Conservation (phyloP, 345 rosid species). For the Noccaea caerulescens region DNA sequence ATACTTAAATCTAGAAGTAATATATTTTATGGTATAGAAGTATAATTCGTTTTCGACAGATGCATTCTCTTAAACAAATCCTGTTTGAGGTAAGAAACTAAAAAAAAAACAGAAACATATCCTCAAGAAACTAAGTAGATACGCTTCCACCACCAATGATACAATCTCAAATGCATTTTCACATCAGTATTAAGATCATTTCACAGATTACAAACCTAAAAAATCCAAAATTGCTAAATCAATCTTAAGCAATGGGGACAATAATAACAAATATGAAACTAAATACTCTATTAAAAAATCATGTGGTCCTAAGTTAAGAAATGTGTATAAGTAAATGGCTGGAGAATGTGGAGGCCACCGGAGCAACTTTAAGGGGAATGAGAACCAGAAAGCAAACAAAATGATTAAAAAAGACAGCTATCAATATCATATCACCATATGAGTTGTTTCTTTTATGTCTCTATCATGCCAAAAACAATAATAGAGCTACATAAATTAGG, state of each 20-base stretch:
- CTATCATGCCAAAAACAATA: not conserved
- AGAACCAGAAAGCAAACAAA: constrained; percentile 34
- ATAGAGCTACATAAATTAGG: not conserved
- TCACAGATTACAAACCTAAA: constrained; percentile 4
- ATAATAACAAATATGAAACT: too few relatives aligned
- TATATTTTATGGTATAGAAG: constrained; percentile 28
- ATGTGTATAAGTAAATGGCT: too few relatives aligned
- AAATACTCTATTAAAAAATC: not conserved
- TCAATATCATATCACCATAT: not conserved
- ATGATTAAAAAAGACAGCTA: constrained; percentile 44
- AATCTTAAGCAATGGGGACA: too few relatives aligned
- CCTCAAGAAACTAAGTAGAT: constrained; percentile 8
- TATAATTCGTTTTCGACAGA: not conserved
- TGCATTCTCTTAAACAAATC: constrained; percentile 5
- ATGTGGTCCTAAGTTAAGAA: not conserved
- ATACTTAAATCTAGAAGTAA: not conserved
- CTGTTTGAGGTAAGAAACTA: constrained; percentile 6
- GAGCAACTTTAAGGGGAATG: constrained; percentile 40
- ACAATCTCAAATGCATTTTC: constrained; percentile 2
- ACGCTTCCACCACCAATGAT: not conserved
- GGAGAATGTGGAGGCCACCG: constrained; percentile 45
- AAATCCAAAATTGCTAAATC: not conserved
- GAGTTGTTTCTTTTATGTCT: constrained; percentile 32
- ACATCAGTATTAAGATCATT: not conserved
- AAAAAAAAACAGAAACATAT: not conserved